Base-by-base conservation (phyloP, 2,329 filamentous ascomycete genomes). In the Xylaria sp. region DNA sequence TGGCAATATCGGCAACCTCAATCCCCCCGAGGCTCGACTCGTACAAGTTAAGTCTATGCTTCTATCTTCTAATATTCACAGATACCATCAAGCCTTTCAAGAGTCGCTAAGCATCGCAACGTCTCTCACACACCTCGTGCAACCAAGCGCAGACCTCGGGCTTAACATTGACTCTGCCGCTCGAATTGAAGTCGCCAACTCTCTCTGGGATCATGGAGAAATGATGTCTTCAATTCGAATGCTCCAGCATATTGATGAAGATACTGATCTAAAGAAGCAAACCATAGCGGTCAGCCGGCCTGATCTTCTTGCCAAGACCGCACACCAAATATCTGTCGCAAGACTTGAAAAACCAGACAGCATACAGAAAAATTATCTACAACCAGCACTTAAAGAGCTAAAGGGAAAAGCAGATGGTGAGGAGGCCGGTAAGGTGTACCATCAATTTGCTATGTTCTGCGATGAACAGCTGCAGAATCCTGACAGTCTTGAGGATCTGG, bases 381-480 rank as follows among this genome's bases (percentile, higher is more conserved):
- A 90, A 57, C 92, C 92, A 21, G 94, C 95, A 0, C 87, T 98
- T 28, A 89, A 88, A 68, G 92, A 96, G 72, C 81, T 99, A 7
- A 90, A 87, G 70, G 88, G 88, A 1, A 84, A 85, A 47, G 84
- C 79, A 4, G 83, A 88, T 56, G 90, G 91, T 1, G 82, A 84
- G 46, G 91, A 94, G 63, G 91, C 94, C 2, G 93, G 94, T 1
- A 85, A 92, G 68, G 95, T 98, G 0, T 97, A 93, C 71, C 93
- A 97, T 74, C 92, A 96, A 71, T 98, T 98, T 75, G 95, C 96
- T 25, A 86, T 89, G 54, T 99, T 99, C 74, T 99, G 96, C 72
- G 94, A 99, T 74, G 89, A 93, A 71, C 95, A 99, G 74, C 82
- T 99, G 9, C 91, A 97, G 71, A 94, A 94, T 72, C 86, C 90